These are phyloP conservation scores for Hanseniaspora meyeri DNA, from an alignment of 805 yeast species.

Conservation along the genomic window DNA sequence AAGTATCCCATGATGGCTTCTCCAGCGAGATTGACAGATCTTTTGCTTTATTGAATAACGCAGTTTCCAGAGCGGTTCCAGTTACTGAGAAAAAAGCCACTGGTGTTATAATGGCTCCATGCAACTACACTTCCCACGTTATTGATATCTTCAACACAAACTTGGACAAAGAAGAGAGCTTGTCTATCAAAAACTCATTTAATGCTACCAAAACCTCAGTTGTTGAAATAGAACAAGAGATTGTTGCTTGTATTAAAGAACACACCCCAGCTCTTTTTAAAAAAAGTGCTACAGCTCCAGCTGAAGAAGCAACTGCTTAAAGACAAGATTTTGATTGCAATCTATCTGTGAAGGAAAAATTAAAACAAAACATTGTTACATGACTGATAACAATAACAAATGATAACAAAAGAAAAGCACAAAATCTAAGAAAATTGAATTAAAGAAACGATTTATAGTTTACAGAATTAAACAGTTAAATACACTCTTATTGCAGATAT, in stretches of 20 bases:
- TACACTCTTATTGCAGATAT: background rate
- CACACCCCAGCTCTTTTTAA: background rate
- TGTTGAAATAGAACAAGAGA: constrained; percentile 26
- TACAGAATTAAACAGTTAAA: background rate
- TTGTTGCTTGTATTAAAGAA: constrained; percentile 15
- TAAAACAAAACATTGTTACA: background rate
- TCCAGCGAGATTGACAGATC: constrained; percentile 50
- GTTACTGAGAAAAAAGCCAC: constrained; percentile 23
- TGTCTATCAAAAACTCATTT: constrained; percentile 24
- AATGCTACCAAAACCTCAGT: constrained; percentile 27
- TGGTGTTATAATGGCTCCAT: constrained; percentile 28
- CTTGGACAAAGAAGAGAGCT: constrained; percentile 30
- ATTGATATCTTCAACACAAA: constrained; percentile 31
- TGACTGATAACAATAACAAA: background rate
- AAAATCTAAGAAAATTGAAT: too few relatives aligned
- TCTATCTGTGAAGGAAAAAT: background rate
- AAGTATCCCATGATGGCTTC: constrained; percentile 33
- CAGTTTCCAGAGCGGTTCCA: constrained; percentile 31
- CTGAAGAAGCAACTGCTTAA: constrained; percentile 14
- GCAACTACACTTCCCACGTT: constrained; percentile 27
- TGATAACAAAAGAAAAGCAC: background rate
- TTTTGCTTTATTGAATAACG: constrained; percentile 31
- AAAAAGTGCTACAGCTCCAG: background rate
- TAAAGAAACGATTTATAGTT: too few relatives aligned
- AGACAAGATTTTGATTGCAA: constrained; percentile 7